Base-by-base conservation (phyloP, 2,329 filamentous ascomycete species). In the Colletotrichum orchidophilum region DNA sequence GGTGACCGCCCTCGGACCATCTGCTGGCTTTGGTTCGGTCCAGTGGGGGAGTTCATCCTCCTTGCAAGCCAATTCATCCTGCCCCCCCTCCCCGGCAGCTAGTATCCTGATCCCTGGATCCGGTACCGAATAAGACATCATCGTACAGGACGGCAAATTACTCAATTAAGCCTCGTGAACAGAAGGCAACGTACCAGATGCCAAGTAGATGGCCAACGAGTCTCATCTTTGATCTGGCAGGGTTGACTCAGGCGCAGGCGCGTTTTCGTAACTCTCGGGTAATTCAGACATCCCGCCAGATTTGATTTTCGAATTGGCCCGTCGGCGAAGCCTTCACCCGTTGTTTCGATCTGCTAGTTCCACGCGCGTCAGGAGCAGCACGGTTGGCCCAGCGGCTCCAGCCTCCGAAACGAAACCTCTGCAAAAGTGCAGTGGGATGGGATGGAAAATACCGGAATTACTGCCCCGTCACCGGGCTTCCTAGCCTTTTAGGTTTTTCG, bases 361-460 rank as follows among this genome's bases (percentile, higher is more conserved):
- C 53, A 54, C n/a, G 53, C 64, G 57, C 65, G 42, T 53, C 69
- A 63, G 42, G 57, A 58, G 64, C 52, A 68, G 64, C 65, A 71
- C 64, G 69, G 58, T 68, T 59, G 31, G 64, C 46, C 27, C 53
- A 60, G 69, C 46, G 65, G 59, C 58, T 63, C 46, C 50, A 68
- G 68, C 63, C 53, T 39, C 29, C 58, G 64, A 71, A 68, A 71
- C 68, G 46, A 63, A 68, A 69, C 59, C 31, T 63, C 65, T 26
- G n/a, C 5, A 54, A 35, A 35, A 49, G 24, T 11, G 18, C 31
- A 24, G 24, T 42, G 11, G 58, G 57, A 59, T 63, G 58, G 53
- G 68, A 71, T 54, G 64, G 58, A 49, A 46, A 71, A 66, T n/a
- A 29, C 58, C 52, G 58, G 63, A 58, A 59, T 35, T 31, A 18